Percentiles rank a stretch among this genome's conserved stretches.
phyloP scores from a whole-genome alignment of 805 yeast species.

The Ogataea trehalophila region DNA sequence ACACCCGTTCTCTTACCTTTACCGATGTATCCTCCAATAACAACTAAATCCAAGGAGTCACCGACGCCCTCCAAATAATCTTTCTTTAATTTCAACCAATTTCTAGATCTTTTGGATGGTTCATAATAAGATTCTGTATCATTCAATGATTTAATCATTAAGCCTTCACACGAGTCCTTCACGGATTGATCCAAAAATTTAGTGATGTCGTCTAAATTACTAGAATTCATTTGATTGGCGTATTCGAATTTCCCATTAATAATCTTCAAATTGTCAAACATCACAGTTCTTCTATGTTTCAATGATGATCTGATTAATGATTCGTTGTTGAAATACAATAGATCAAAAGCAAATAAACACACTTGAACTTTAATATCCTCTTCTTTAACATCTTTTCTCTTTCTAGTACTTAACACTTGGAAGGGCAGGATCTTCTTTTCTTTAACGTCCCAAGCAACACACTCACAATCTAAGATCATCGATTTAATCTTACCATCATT shows the following conservation, averaged over 20 bases:
- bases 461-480: constrained; percentile 89
- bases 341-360: constrained; percentile 88
- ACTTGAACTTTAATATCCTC: constrained; percentile 87
- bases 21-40: constrained; percentile 90
- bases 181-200: constrained; percentile 83
- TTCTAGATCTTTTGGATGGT: constrained; percentile 90
- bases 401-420: constrained; percentile 88
- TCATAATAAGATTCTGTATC: constrained; percentile 82
- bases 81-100: constrained; percentile 93
- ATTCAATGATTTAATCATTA: constrained; percentile 88
- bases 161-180: constrained; percentile 87
- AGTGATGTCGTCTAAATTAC: constrained; percentile 72
- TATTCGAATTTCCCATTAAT: constrained; percentile 76
- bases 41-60: constrained; percentile 89
- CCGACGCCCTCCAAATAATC: constrained; percentile 95
- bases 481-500: constrained; percentile 37
- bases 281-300: constrained; percentile 59
- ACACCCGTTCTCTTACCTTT: constrained; percentile 92
- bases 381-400: constrained; percentile 86
- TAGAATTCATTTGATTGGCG: constrained; percentile 71
- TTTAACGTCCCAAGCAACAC: constrained; percentile 92
- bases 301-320: constrained; percentile 64
- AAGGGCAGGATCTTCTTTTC: constrained; percentile 82
- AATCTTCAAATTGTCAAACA: constrained; percentile 51
- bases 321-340: constrained; percentile 69